A percentile compares a stretch with the other conserved stretches of the same genome.
phyloP scores from a whole-genome alignment of 257 asterid species.

The Nicotiana knightiana region DNA sequence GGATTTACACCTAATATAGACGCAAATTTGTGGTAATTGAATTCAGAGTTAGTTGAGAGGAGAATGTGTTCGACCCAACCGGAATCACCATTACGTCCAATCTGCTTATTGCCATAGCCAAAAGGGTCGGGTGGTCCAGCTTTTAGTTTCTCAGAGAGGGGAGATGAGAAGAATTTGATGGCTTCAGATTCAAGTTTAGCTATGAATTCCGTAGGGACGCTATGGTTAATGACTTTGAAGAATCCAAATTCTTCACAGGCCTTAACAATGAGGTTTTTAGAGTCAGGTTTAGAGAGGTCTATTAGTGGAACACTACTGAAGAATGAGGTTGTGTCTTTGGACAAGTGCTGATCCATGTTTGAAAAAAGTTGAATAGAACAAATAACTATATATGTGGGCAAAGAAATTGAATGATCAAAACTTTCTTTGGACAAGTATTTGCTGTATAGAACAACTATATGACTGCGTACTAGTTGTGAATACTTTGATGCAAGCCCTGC shows the following conservation, averaged over 20 bases:
- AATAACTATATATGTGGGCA: not conserved
- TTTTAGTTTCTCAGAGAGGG: conserved; percentile 39
- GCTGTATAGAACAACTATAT: not conserved
- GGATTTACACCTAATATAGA: conserved; percentile 54
- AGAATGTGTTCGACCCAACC: conserved; percentile 77
- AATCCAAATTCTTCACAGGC: conserved; percentile 86
- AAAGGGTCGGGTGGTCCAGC: conserved; percentile 71
- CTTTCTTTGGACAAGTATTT: not conserved
- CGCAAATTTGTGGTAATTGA: conserved; percentile 35
- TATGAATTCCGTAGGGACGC: conserved; percentile 49
- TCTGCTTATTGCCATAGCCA: conserved; percentile 63
- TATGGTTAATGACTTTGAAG: conserved; percentile 64
- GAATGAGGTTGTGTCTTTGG: conserved; percentile 23
- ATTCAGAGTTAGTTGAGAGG: conserved; percentile 36
- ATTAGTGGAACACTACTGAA: conserved; percentile 43
- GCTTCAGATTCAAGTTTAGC: conserved; percentile 57
- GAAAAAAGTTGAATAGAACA: not conserved
- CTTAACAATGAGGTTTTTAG: conserved; percentile 47
- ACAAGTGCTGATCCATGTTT: no score
- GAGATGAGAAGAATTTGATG: conserved; percentile 52
- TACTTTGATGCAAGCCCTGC: not conserved
- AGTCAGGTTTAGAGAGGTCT: conserved; percentile 72
- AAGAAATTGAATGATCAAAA: not conserved
- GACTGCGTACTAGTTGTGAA: not conserved
- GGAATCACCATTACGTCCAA: conserved; percentile 56